Conservation (phyloP, 83 land plant genomes). For the Isoetes engelmannii region DNA sequence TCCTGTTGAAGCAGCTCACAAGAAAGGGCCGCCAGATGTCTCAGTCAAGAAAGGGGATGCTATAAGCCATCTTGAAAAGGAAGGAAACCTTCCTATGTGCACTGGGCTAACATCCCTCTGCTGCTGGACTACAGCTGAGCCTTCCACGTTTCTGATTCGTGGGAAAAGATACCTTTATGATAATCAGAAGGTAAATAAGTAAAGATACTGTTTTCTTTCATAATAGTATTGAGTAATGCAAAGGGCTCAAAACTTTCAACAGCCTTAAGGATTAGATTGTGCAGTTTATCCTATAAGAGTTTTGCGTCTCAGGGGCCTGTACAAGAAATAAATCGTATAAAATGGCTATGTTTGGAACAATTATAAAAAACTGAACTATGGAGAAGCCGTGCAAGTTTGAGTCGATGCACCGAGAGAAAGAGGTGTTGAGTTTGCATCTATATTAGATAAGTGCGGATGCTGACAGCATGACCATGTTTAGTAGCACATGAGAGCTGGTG, state of each 20-base stretch:
- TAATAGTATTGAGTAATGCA: too few species aligned
- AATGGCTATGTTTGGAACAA: too few species aligned
- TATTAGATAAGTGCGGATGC: neutral
- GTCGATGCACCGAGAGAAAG: too few species aligned
- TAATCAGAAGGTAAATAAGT: constrained; percentile 41
- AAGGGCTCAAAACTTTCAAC: too few species aligned
- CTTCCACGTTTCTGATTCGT: constrained; percentile 69
- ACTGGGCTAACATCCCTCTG: constrained; percentile 30
- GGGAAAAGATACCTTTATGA: constrained; percentile 64
- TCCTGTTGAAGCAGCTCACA: constrained; percentile 20
- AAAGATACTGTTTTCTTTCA: too few species aligned
- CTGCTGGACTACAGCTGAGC: constrained; percentile 57
- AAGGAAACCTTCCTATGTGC: constrained; percentile 59
- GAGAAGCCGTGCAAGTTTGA: too few species aligned
- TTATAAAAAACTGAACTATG: too few species aligned
- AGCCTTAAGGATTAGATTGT: too few species aligned
- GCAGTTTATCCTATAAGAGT: too few species aligned
- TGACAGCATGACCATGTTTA: neutral
- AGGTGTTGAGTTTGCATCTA: too few species aligned
- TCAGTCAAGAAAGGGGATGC: constrained; percentile 6
- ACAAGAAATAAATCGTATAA: too few species aligned
- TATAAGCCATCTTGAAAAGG: constrained; percentile 32
- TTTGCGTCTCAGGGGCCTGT: too few species aligned
- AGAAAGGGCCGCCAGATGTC: constrained; percentile 9
- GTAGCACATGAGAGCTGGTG: neutral